Evolutionary conservation across 2,329 filamentous ascomycete species (phyloP).

Genomic region (Scytalidium sp.): DNA sequence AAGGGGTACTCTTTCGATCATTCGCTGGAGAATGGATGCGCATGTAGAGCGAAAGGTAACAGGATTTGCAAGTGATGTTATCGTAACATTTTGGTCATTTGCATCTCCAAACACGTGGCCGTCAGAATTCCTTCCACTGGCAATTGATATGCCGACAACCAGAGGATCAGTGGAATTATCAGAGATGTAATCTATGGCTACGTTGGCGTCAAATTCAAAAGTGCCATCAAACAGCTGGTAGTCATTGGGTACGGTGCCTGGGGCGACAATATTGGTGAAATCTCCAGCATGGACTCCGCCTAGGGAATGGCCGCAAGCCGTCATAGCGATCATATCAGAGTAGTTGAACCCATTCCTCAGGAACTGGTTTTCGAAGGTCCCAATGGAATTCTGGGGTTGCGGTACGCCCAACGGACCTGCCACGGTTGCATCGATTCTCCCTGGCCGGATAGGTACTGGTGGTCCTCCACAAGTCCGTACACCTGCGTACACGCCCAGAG

Average conservation of each 20-base stretch:
- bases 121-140: conserved; percentile 44
- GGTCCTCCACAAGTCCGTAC: conserved; percentile 59
- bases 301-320: conserved; percentile 59
- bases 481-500: conserved; percentile 54
- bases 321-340: conserved; percentile 57
- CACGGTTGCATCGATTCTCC: conserved; percentile 50
- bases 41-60: conserved; percentile 46
- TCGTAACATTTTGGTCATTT: conserved; percentile 51
- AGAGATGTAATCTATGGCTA: conserved; percentile 54
- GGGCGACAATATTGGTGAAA: conserved; percentile 50
- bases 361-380: conserved; percentile 53
- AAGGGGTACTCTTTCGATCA: conserved; percentile 59
- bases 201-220: conserved; percentile 52
- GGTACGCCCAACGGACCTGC: conserved; percentile 50
- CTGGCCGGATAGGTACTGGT: conserved; percentile 48
- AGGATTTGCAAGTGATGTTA: conserved; percentile 43
- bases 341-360: conserved; percentile 53
- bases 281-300: conserved; percentile 55
- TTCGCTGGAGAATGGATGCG: conserved; percentile 49
- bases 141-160: conserved; percentile 47
- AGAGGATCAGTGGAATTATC: conserved; percentile 53
- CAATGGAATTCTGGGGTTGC: conserved; percentile 51
- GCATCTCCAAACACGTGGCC: conserved; percentile 46
- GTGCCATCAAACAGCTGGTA: conserved; percentile 46
- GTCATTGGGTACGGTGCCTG: conserved; percentile 36